Percentiles rank a stretch among this genome's conserved stretches.
Evolutionary conservation across 306 rosid species (phyloP).

Genomic region (Quercus suber): DNA sequence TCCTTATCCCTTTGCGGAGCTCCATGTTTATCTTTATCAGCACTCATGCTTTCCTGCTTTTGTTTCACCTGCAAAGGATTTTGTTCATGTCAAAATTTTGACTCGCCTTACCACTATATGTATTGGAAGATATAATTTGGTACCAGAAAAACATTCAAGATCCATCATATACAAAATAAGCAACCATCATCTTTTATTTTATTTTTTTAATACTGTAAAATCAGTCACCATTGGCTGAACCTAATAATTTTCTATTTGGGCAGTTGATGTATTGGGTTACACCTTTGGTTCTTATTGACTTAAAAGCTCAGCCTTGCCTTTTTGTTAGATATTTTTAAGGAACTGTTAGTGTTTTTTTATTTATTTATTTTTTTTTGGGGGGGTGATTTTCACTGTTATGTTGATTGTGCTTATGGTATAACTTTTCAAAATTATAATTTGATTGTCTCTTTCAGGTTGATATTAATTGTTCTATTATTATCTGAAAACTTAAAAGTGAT

Average conservation of each 20-base stretch:
- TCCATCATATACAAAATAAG: not conserved
- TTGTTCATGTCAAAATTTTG: slow-evolving; percentile 22
- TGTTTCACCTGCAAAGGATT: slow-evolving; percentile 60
- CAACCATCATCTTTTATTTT: not conserved
- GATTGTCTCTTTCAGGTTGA: no score
- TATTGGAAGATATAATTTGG: not conserved
- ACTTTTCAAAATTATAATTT: no score
- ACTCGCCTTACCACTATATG: not conserved
- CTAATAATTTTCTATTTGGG: not conserved
- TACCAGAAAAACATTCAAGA: not conserved
- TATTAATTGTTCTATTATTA: no score
- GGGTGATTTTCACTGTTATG: no score
- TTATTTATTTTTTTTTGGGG: no score
- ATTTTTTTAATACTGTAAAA: not conserved
- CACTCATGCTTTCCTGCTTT: slow-evolving; percentile 47
- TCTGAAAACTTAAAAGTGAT: no score
- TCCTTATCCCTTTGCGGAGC: slow-evolving; percentile 62
- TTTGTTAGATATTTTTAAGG: not conserved
- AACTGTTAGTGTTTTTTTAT: no score
- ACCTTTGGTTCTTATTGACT: not conserved
- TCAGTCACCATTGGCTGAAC: not conserved
- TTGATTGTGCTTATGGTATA: no score
- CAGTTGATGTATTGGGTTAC: not conserved
- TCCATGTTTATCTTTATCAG: slow-evolving; percentile 58
- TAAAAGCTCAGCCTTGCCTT: not conserved